Percentiles rank a stretch among this genome's conserved stretches.
phyloP scores from a whole-genome alignment of 495 filamentous ascomycete genomes.

The Annulohypoxylon maeteangense region DNA sequence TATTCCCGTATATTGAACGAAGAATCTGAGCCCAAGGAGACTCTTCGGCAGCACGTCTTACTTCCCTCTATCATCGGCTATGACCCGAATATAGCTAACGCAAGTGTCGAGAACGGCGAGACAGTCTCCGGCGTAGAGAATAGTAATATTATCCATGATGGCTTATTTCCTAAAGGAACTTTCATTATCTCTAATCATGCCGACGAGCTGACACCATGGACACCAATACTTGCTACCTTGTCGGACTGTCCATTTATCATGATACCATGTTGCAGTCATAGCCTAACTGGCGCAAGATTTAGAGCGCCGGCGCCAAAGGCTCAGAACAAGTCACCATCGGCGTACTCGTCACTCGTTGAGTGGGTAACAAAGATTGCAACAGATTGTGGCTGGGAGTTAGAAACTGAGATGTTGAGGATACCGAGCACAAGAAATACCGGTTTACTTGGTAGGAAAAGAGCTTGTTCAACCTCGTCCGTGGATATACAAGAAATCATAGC shows the following conservation, averaged over 20 bases:
- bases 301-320: conserved; percentile 72
- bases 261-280: conserved; percentile 95
- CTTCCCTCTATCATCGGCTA: conserved; percentile 67
- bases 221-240: conserved; percentile 83
- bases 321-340: conserved; percentile 61
- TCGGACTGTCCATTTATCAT: conserved; percentile 83
- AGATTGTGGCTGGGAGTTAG: conserved; percentile 78
- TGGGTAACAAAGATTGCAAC: conserved; percentile 74
- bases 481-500: conserved; percentile 55
- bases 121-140: conserved; percentile 40
- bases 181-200: conserved; percentile 98
- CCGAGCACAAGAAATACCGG: conserved; percentile 90
- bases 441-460: conserved; percentile 70
- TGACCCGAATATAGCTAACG: conserved; percentile 5
- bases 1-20: conserved; percentile 64
- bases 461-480: conserved; percentile 18
- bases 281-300: conserved; percentile 77
- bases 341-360: conserved; percentile 78
- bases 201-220: conserved; percentile 96
- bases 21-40: conserved; percentile 41
- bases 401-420: conserved; percentile 84
- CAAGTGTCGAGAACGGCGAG: conserved; percentile 27
- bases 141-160: conserved; percentile 66
- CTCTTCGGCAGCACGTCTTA: conserved; percentile 76
- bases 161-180: conserved; percentile 75